phyloP scores from a whole-genome alignment of 805 yeast genomes.

The Metschnikowia similis region DNA sequence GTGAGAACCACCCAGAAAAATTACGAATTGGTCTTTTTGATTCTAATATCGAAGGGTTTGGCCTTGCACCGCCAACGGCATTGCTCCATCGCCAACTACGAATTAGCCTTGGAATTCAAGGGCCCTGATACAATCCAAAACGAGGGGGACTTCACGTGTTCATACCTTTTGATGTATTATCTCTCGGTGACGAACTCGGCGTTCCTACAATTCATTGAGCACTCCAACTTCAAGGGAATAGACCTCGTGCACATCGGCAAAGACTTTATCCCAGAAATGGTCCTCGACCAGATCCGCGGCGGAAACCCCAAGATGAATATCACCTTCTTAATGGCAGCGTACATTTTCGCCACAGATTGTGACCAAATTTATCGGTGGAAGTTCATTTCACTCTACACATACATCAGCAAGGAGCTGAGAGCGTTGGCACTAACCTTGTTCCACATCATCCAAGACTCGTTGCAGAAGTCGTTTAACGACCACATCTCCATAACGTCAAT shows the following conservation, averaged over 20 bases:
- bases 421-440: constrained; percentile 24
- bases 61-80: constrained; percentile 53
- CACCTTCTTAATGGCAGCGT: constrained; percentile 28
- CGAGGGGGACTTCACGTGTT: constrained; percentile 1
- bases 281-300: constrained; percentile 24
- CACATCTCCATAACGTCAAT: constrained; percentile 26
- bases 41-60: constrained; percentile 52
- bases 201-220: constrained; percentile 22
- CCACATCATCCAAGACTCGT: constrained; percentile 27
- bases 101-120: background rate
- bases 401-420: constrained; percentile 20
- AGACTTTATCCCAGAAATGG: constrained; percentile 24
- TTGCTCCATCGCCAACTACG: constrained; percentile 30
- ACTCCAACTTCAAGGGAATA: constrained; percentile 18
- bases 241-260: constrained; percentile 9
- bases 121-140: background rate
- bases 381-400: constrained; percentile 27
- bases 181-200: constrained; percentile 23
- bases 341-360: constrained; percentile 23
- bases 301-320: constrained; percentile 19
- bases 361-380: constrained; percentile 27
- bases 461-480: constrained; percentile 25
- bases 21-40: constrained; percentile 49
- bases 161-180: constrained; percentile 31
- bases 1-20: constrained; percentile 40